phyloP scores from a whole-genome alignment of 805 yeast species.

The Cyberlindnera americana region DNA sequence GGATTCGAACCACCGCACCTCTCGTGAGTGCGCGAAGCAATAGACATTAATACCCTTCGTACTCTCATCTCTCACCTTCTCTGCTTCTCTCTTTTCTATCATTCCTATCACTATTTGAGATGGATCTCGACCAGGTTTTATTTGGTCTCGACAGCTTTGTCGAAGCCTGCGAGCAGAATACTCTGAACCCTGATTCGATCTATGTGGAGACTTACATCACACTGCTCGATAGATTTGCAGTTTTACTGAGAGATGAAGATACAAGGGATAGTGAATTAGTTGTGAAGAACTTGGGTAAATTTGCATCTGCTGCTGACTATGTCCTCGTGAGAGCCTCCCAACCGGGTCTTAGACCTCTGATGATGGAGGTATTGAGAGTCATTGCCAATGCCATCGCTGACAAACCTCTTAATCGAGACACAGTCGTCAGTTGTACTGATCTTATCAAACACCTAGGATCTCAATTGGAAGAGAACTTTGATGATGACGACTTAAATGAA shows the following conservation, averaged over 20 bases:
- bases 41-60: too few relatives aligned
- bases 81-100: too few relatives aligned
- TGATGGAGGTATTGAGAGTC: conserved; percentile 23
- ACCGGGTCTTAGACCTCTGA: conserved; percentile 9
- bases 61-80: too few relatives aligned
- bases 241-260: conserved; percentile 20
- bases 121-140: conserved; percentile 27
- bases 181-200: conserved; percentile 11
- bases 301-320: conserved; percentile 14
- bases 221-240: conserved; percentile 24
- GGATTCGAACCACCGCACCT: too few relatives aligned
- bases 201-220: conserved; percentile 23
- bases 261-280: conserved; percentile 17
- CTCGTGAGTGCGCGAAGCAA: too few relatives aligned
- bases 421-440: conserved; percentile 5
- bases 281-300: conserved; percentile 13
- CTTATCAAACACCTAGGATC: conserved; percentile 11
- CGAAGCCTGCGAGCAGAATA: conserved; percentile 12
- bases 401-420: conserved; percentile 20
- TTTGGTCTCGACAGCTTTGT: conserved; percentile 26
- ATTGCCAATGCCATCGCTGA: conserved; percentile 28
- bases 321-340: conserved; percentile 5
- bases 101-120: too few relatives aligned
- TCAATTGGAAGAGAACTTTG: conserved; percentile 19
- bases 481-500: conserved; percentile 22